phyloP scores from a whole-genome alignment of 202 grass and related monocot species.

The Carex sylvatica region DNA sequence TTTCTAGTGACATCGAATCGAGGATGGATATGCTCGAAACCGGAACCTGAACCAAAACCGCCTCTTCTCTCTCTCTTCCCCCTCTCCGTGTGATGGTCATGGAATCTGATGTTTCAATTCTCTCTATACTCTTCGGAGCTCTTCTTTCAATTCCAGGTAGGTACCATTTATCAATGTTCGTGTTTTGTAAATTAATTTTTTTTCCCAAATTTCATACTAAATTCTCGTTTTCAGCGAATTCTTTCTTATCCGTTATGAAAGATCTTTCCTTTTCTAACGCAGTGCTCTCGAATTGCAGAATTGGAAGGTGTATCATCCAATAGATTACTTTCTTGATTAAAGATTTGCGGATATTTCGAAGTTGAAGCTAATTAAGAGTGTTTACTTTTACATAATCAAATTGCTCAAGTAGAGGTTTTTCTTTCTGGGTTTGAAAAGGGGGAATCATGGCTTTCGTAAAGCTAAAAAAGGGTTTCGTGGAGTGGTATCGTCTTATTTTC shows the following conservation, averaged over 20 bases:
- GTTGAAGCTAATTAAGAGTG: slow-evolving; percentile 10
- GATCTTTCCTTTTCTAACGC: slow-evolving; percentile 8
- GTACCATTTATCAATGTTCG: neutral
- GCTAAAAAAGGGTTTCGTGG: neutral
- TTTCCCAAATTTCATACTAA: neutral
- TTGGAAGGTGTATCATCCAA: neutral
- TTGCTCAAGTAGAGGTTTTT: slow-evolving; percentile 15
- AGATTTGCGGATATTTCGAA: slow-evolving; percentile 13
- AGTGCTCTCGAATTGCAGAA: neutral
- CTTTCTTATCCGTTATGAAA: neutral
- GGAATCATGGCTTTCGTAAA: neutral
- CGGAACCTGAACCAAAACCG: neutral
- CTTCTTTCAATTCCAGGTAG: neutral
- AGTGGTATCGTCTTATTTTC: neutral
- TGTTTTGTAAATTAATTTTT: slow-evolving; percentile 28
- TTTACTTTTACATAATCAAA: neutral
- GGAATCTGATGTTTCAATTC: slow-evolving; percentile 74
- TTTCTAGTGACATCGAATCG: slow-evolving; percentile 9
- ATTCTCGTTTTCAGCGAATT: slow-evolving; percentile 4
- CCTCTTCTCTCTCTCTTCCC: neutral
- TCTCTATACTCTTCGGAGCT: slow-evolving; percentile 21
- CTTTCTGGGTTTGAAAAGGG: slow-evolving; percentile 12
- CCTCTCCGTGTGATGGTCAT: slow-evolving; percentile 27
- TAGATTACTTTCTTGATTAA: neutral
- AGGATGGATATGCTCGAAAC: slow-evolving; percentile 32